Conservation (phyloP, 495 filamentous ascomycete genomes). For the Podospora pseudocomata region DNA sequence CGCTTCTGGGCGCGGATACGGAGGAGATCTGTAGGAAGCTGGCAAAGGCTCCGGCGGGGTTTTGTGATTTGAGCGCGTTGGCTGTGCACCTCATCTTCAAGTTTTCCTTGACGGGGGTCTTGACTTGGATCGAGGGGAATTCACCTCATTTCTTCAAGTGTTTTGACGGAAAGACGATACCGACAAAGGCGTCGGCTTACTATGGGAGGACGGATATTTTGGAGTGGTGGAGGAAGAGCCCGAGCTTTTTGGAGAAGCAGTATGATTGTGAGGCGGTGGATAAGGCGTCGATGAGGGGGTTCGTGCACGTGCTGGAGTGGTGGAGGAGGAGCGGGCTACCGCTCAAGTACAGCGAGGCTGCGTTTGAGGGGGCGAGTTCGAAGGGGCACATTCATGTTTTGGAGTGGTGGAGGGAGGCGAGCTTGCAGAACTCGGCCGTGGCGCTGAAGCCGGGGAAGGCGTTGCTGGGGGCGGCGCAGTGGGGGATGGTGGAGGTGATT, state of each 20-base stretch:
- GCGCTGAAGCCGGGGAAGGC: constrained; percentile 72
- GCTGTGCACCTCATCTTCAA: constrained; percentile 88
- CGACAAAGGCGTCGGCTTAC: constrained; percentile 77
- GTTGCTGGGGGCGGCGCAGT: constrained; percentile 74
- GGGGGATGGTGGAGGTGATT: constrained; percentile 64
- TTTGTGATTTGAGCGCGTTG: constrained; percentile 70
- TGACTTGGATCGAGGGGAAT: constrained; percentile 74
- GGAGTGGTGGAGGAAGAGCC: constrained; percentile 73
- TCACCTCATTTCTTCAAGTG: constrained; percentile 76
- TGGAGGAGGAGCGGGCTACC: constrained; percentile 78
- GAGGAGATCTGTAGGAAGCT: constrained; percentile 61
- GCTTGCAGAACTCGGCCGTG: constrained; percentile 34
- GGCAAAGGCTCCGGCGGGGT: constrained; percentile 60
- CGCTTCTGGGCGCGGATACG: constrained; percentile 69
- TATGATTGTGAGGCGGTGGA: constrained; percentile 74
- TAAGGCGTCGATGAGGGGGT: constrained; percentile 76
- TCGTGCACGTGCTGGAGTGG: constrained; percentile 83
- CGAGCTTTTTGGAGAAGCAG: constrained; percentile 74
- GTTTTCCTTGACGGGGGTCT: constrained; percentile 73
- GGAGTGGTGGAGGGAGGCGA: constrained; percentile 82
- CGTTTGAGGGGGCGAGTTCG: constrained; percentile 78
- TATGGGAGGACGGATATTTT: constrained; percentile 82
- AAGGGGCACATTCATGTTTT: constrained; percentile 80
- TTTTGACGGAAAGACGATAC: constrained; percentile 76
- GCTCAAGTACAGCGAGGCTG: constrained; percentile 77